A percentile compares a stretch with the other conserved stretches of the same genome.
phyloP scores from a whole-genome alignment of 805 yeast species.

The Wickerhamiella lipophila region DNA sequence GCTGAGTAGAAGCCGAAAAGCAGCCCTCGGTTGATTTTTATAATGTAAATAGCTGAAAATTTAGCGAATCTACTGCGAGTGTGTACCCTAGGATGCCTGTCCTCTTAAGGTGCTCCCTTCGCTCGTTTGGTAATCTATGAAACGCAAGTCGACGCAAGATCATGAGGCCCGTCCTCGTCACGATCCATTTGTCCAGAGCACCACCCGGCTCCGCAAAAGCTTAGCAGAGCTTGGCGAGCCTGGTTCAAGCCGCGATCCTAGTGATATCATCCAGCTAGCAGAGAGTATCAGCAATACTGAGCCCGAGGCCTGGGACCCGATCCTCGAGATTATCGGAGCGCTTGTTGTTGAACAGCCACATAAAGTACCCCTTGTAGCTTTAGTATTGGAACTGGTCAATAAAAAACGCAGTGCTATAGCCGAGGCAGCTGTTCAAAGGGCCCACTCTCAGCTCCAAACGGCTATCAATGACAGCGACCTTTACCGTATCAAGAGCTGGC shows the following conservation, averaged over 20 bases:
- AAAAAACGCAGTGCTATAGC: constrained; percentile 54
- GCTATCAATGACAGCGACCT: constrained; percentile 40
- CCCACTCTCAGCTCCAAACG: constrained; percentile 51
- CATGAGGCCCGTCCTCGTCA: constrained; percentile 6
- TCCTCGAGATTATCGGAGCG: constrained; percentile 54
- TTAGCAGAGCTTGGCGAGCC: constrained; percentile 51
- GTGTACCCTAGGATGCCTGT: no score
- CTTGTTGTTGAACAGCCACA: constrained; percentile 82
- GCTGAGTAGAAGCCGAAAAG: no score
- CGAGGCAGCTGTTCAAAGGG: constrained; percentile 51
- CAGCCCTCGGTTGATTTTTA: no score
- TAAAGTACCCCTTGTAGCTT: constrained; percentile 60
- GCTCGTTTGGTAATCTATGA: constrained; percentile 1
- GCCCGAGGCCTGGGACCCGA: constrained; percentile 47
- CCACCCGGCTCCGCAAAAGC: constrained; percentile 26
- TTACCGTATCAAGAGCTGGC: constrained; percentile 54
- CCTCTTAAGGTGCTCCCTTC: neutral
- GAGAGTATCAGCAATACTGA: constrained; percentile 27
- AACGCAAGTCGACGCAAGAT: constrained; percentile 6
- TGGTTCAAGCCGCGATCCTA: constrained; percentile 18
- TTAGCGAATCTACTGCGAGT: no score
- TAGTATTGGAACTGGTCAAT: constrained; percentile 53
- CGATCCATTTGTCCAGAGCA: neutral
- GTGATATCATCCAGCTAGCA: constrained; percentile 2
- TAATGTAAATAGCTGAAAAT: neutral